Percentiles rank a stretch among this genome's conserved stretches.
Conservation (phyloP, 2,329 filamentous ascomycete species). For the Penicillium glabrum region DNA sequence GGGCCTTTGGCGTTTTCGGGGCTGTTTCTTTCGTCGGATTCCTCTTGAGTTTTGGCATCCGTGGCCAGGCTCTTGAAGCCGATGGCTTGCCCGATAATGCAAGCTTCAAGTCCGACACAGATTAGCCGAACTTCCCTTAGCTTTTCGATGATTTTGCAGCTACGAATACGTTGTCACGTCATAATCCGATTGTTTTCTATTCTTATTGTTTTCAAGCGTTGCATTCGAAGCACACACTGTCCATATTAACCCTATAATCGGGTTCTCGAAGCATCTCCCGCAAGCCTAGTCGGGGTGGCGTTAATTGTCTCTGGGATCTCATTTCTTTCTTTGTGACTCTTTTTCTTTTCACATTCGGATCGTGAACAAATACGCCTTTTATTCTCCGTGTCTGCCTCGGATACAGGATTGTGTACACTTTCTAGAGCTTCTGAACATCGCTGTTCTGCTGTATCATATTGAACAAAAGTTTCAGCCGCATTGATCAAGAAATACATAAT, state of each 20-base stretch:
- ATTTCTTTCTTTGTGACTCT: neutral
- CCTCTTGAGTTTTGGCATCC: constrained; percentile 74
- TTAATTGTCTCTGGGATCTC: constrained; percentile 13
- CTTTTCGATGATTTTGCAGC: neutral
- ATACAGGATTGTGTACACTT: neutral
- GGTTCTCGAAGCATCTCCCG: constrained; percentile 7
- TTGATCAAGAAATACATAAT: too few relatives aligned
- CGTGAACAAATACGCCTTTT: too few relatives aligned
- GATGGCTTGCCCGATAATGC: constrained; percentile 53
- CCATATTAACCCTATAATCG: neutral
- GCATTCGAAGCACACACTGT: constrained; percentile 15
- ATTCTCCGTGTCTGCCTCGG: neutral
- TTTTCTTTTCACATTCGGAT: neutral
- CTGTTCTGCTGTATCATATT: neutral
- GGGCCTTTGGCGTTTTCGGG: constrained; percentile 86
- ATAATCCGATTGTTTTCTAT: neutral
- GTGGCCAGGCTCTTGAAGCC: constrained; percentile 60
- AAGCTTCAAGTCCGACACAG: constrained; percentile 48
- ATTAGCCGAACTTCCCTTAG: constrained; percentile 30
- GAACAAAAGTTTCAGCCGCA: neutral
- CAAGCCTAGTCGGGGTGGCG: constrained; percentile 43
- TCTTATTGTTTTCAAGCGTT: constrained; percentile 7
- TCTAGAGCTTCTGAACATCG: neutral
- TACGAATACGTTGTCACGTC: neutral
- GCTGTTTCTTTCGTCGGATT: constrained; percentile 80